Base-by-base conservation (phyloP, 2,329 filamentous ascomycete species). In the Esteya vermicola region DNA sequence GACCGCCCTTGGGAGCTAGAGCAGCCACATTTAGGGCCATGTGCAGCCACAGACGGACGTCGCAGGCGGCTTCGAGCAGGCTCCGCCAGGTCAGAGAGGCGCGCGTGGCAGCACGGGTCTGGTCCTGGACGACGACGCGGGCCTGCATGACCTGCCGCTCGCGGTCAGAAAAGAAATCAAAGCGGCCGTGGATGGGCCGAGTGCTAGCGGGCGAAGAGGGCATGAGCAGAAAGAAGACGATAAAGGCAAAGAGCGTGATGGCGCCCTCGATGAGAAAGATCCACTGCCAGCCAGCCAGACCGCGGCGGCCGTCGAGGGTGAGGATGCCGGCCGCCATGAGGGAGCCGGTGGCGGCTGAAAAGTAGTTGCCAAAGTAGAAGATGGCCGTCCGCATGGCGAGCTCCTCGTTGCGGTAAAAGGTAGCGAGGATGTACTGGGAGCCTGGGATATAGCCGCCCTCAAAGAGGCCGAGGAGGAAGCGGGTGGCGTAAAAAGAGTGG, bases 361-460 rank as follows among this genome's bases (percentile, higher is more conserved):
- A 64, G 52, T 71, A 73, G 43, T 74, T 69, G 7, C 68, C 70
- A 18, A 74, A 55, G 34, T 70, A 62, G 47, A 73, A 66, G 14
- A 72, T 21, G 30, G 36, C 28, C n/a, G 36, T 39, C 20, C 36
- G 36, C 10, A 32, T 39, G 6, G 36, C 56, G 6, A 75, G 59
- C 52, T 75, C 70, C 36, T 68, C 57, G 39, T 70, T 59, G 51
- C 67, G 70, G 56, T 75, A 75, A 51, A 72, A 73, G 34, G 61
- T 65, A 39, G 63, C 66, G 9, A 74, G 62, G 50, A 67, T 70
- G 49, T 72, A 74, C 16, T 68, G 66, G 45, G 73, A 62, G 10
- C 70, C 69, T 31, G 70, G 71, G 61, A 74, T 71, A 9, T 68
- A 54, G 8, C 55, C 57, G 22, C 54, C 55, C 28, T 56, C 54